Conservation (phyloP, 2,329 filamentous ascomycete genomes). For the Pyrenochaeta sp. region DNA sequence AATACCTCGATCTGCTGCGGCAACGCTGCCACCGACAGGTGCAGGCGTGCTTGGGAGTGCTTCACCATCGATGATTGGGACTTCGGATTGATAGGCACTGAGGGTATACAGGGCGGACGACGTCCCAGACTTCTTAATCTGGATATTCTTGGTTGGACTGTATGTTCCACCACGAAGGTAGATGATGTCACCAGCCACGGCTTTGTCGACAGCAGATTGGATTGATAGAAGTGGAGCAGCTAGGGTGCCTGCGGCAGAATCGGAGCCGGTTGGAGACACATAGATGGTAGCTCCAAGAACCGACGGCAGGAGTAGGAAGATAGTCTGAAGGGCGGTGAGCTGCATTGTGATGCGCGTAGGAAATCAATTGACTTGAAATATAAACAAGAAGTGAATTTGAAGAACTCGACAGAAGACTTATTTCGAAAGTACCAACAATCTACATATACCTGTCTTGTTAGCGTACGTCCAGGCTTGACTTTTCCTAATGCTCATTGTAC, state of each 20-base stretch:
- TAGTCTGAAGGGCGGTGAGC: constrained; percentile 15
- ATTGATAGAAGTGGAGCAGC: constrained; percentile 55
- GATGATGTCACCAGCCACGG: constrained; percentile 57
- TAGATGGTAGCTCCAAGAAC: constrained; percentile 49
- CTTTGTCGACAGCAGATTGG: constrained; percentile 56
- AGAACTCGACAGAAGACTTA: not conserved
- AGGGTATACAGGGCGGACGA: constrained; percentile 52
- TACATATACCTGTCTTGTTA: not conserved
- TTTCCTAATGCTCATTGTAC: not conserved
- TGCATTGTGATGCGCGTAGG: constrained; percentile 10
- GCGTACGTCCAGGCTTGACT: not conserved
- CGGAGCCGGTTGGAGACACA: constrained; percentile 54
- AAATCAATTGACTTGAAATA: not conserved
- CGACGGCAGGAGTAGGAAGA: constrained; percentile 16
- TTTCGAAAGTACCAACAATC: not conserved
- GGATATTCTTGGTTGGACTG: constrained; percentile 56
- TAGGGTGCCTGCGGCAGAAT: constrained; percentile 51
- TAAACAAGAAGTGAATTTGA: not conserved
- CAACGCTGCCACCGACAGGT: constrained; percentile 49
- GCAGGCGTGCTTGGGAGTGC: constrained; percentile 51
- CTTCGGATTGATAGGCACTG: constrained; percentile 53
- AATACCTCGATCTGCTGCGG: constrained; percentile 54
- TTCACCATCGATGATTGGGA: constrained; percentile 58
- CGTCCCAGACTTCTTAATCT: constrained; percentile 53
- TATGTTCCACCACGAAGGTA: constrained; percentile 57